phyloP scores from a whole-genome alignment of 805 yeast genomes.

The Candida maltosa region DNA sequence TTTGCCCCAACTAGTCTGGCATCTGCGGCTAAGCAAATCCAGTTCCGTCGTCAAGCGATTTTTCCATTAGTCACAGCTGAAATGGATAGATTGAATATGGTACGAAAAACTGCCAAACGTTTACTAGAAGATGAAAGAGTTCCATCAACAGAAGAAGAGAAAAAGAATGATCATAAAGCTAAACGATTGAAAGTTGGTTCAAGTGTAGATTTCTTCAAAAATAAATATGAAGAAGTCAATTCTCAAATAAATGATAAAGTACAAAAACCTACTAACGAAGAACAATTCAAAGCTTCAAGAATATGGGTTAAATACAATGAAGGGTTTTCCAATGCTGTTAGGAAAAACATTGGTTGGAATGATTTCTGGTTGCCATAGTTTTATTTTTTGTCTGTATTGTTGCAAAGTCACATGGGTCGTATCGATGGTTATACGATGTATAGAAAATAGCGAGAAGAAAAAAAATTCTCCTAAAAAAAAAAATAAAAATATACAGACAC shows the following conservation, averaged over 20 bases:
- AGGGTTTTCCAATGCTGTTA: constrained; percentile 88
- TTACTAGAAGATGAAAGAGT: constrained; percentile 6
- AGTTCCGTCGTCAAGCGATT: constrained; percentile 27
- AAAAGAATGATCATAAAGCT: constrained; percentile 8
- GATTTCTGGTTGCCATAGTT: constrained; percentile 49
- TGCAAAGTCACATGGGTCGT: not conserved
- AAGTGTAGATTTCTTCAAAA: constrained; percentile 38
- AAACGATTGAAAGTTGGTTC: constrained; percentile 24
- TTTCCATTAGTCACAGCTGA: constrained; percentile 37
- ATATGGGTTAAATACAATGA: constrained; percentile 89
- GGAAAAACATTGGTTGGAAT: constrained; percentile 77
- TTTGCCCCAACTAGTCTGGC: constrained; percentile 13
- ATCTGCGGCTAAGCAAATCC: constrained; percentile 17
- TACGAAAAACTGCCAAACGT: constrained; percentile 10
- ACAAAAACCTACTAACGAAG: constrained; percentile 8
- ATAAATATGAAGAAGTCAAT: constrained; percentile 29
- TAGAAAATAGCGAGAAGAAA: not conserved
- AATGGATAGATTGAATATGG: constrained; percentile 19
- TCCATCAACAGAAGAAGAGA: constrained; percentile 10
- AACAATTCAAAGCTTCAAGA: constrained; percentile 37
- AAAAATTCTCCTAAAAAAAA: not conserved
- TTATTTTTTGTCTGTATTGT: no score
- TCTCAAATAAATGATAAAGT: not conserved
- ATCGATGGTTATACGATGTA: not conserved
- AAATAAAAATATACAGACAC: not conserved